A percentile compares a stretch with the other conserved stretches of the same genome.
Evolutionary conservation across 192 early-diverging fungal genomes (phyloP).

Genomic region (Entomortierella beljakovae): DNA sequence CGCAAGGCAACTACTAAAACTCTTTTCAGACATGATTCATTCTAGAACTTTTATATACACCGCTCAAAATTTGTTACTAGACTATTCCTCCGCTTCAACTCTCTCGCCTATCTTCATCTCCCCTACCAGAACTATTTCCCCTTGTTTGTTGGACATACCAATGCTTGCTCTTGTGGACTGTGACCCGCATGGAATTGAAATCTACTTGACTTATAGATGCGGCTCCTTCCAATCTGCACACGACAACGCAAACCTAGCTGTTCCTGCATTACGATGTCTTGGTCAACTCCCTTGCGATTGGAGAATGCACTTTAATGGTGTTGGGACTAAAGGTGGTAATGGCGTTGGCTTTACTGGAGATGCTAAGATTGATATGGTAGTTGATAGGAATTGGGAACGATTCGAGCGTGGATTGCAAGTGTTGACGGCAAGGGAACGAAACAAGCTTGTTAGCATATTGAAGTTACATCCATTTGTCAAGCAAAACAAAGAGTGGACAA

Average conservation of each 20-base stretch:
- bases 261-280: constrained; percentile 18
- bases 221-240: constrained; percentile 38
- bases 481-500: background rate
- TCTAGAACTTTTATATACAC: constrained; percentile 4
- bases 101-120: background rate
- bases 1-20: constrained; percentile 12
- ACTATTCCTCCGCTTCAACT: background rate
- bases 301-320: constrained; percentile 3
- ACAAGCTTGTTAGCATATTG: constrained; percentile 13
- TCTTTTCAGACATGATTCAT: constrained; percentile 20
- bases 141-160: constrained; percentile 23
- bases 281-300: constrained; percentile 40
- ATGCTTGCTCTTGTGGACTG: constrained; percentile 38
- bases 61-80: background rate
- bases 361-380: background rate
- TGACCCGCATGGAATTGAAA: constrained; percentile 41
- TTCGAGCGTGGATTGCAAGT: constrained; percentile 11
- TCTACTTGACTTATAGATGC: constrained; percentile 35
- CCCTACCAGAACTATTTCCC: no score
- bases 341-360: background rate
- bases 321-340: no score
- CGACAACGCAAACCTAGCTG: constrained; percentile 44
- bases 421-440: constrained; percentile 19
- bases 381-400: background rate
- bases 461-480: constrained; percentile 29